phyloP scores from a whole-genome alignment of 306 rosid genomes.

The Fragaria nilgerrensis region DNA sequence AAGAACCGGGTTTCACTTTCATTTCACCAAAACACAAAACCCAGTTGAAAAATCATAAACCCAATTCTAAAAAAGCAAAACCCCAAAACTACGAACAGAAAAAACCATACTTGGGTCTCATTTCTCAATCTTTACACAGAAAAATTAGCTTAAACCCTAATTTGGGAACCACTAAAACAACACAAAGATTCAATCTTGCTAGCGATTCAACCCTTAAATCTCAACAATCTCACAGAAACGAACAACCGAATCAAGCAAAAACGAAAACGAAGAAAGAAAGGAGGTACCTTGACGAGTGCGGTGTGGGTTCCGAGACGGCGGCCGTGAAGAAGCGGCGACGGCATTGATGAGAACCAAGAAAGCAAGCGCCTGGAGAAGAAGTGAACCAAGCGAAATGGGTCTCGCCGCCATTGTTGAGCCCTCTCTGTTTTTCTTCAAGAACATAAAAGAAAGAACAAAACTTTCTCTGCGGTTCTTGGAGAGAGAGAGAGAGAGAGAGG shows the following conservation, averaged over 20 bases:
- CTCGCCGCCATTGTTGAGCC: slow-evolving; percentile 24
- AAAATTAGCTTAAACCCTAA: not conserved
- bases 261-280: not conserved
- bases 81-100: not conserved
- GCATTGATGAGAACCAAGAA: slow-evolving; percentile 18
- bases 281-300: slow-evolving; percentile 28
- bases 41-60: not conserved
- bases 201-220: not conserved
- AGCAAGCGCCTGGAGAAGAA: not conserved
- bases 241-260: not conserved
- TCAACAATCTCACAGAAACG: not conserved
- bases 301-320: slow-evolving; percentile 5
- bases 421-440: slow-evolving; percentile 19
- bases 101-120: not conserved
- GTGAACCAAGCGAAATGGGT: not conserved
- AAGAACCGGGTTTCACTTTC: not conserved
- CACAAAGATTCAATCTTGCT: not conserved
- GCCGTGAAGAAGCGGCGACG: not conserved
- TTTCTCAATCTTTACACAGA: not conserved
- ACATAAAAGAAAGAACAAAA: not conserved
- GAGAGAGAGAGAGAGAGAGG: slow-evolving; percentile 3
- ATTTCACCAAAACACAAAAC: slow-evolving; percentile 11
- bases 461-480: slow-evolving; percentile 18
- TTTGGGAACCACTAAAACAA: not conserved
- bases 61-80: not conserved